Evolutionary conservation across 176 grass and related monocot species (phyloP), one percentile per base, ranked within the genome.

Genomic region (Themeda triandra): DNA sequence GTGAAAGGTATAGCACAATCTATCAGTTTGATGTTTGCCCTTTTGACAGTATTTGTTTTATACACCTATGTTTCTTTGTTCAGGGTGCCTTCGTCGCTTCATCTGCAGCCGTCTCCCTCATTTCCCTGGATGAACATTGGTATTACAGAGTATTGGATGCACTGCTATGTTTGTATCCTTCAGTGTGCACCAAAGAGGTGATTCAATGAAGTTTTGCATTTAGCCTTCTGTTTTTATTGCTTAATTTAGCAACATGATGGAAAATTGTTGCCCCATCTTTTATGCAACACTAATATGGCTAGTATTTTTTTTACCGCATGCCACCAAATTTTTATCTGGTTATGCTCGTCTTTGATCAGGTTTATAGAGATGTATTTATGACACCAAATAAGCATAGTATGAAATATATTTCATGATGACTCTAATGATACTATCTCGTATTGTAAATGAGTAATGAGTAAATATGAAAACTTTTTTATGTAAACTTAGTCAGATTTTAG

Each of bases 11-110:
- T 95, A 56, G 8, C n/a, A 84, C 73, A 37, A 58, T 66, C 53
- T 15, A 3, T 75, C 24, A 72, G 32, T 68, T 81, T 31, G 53
- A 6, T 37, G 45, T 21, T 48, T 40, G 13, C 33, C 41, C 27
- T 10, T 54, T 69, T 67, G 44, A 54, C 69, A 18, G 3, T 25
- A 84, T 84, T 40, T 32, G 0, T 76, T 79, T 37, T 46, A 74
- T 80, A 59, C 58, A 25, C 66, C n/a, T 44, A 12, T 19, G 76
- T 11, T 80, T 63, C 78, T 23, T 45, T 86, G 37, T 49, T 70
- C 86, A 98, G 96, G 80, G 86, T 93, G 8, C 89, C 96, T 69
- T 90, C 89, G 81, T 87, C 88, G 17, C 71, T 95, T 44, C 80
- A 88, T 63, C 81, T 88, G 30, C 84, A 42, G 40, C 31, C 85